These are phyloP conservation scores for Orbilia brochopaga DNA, from an alignment of 2,329 filamentous ascomycete species.

Conservation along the genomic window DNA sequence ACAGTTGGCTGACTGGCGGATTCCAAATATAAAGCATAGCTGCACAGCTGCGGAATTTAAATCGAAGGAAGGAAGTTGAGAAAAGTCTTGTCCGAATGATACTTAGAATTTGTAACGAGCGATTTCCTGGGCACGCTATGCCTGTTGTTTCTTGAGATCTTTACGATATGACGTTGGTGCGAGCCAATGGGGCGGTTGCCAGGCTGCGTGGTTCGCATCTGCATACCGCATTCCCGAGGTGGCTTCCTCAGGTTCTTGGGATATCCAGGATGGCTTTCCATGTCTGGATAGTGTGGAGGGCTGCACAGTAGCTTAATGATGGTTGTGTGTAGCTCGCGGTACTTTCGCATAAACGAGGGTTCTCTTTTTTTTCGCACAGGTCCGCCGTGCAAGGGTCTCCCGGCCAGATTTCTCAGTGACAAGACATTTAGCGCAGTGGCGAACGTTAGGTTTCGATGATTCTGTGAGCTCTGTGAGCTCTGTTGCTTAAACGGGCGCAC, in stretches of 20 bases:
- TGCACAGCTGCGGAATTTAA: too few species aligned
- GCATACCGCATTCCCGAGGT: constrained; percentile 34
- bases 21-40: neutral
- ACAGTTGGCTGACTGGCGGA: neutral
- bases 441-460: constrained; percentile 31
- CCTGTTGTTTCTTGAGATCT: constrained; percentile 18
- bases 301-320: too few species aligned
- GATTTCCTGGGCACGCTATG: neutral
- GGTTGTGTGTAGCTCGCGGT: constrained; percentile 19
- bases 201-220: constrained; percentile 39
- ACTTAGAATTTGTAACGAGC: neutral
- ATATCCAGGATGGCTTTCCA: neutral
- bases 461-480: constrained; percentile 17
- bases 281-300: too few species aligned
- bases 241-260: neutral
- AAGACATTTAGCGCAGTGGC: constrained; percentile 43
- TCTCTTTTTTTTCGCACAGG: constrained; percentile 4
- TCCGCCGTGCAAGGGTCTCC: constrained; percentile 25
- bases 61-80: neutral
- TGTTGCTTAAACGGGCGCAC: neutral
- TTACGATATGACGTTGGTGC: constrained; percentile 43
- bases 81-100: neutral
- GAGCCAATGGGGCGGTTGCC: constrained; percentile 33
- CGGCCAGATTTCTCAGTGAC: constrained; percentile 31
- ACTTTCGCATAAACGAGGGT: constrained; percentile 49